Conservation (phyloP, 164 flowering plant species). For the Litsea cubeba region DNA sequence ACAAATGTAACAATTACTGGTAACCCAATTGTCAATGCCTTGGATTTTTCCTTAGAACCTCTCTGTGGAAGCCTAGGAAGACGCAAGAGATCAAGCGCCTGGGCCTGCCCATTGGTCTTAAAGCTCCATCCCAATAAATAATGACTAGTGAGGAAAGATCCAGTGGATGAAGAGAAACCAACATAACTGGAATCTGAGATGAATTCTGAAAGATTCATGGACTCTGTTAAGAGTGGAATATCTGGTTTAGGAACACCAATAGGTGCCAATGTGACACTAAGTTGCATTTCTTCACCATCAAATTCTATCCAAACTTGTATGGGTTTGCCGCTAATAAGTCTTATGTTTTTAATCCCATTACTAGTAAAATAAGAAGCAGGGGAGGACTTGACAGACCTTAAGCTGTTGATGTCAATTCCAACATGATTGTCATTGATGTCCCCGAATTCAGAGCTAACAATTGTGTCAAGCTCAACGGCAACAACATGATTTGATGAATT, state of each 20-base stretch:
- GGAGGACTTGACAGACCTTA: conserved; percentile 26
- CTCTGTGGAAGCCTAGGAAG: conserved; percentile 13
- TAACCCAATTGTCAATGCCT: conserved; percentile 1
- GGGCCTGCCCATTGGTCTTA: conserved; percentile 12
- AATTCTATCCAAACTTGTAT: conserved; percentile 18
- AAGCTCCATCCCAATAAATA: conserved; percentile 22
- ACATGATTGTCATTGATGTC: conserved; percentile 42
- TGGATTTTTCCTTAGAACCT: neutral
- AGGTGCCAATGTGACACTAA: conserved; percentile 18
- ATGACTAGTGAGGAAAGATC: neutral
- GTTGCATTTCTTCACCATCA: conserved; percentile 8
- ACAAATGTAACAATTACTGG: neutral
- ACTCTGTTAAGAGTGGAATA: conserved; percentile 13
- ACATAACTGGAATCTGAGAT: conserved; percentile 9
- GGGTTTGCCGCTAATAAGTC: conserved; percentile 24
- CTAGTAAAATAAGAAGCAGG: conserved; percentile 23
- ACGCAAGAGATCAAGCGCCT: neutral
- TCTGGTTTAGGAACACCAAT: conserved; percentile 3
- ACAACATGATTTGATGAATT: conserved; percentile 27
- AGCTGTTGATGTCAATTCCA: conserved; percentile 43
- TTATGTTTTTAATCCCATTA: conserved; percentile 7
- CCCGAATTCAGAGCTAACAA: conserved; percentile 7
- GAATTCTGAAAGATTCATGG: conserved; percentile 4
- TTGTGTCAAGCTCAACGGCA: conserved; percentile 42
- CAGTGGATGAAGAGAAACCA: conserved; percentile 15